phyloP scores from a whole-genome alignment of 176 grass and related monocot genomes.

The Oryza brachyantha region DNA sequence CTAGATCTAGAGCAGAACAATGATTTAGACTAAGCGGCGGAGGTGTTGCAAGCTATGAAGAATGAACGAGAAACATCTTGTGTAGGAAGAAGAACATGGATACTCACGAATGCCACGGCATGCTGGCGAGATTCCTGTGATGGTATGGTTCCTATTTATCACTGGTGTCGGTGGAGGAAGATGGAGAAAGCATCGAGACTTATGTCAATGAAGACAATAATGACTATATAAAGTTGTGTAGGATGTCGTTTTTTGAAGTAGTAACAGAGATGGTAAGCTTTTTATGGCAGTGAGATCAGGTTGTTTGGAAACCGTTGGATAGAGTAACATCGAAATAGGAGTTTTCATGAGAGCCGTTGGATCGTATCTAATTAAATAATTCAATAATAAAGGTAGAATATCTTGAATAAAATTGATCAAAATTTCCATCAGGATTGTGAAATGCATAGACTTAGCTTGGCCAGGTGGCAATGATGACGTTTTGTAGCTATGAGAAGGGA shows the following conservation, averaged over 20 bases:
- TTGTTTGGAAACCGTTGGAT: neutral
- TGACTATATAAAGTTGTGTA: neutral
- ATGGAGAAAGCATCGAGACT: neutral
- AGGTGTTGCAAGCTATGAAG: neutral
- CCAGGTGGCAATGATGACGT: neutral
- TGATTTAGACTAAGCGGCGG: accelerated
- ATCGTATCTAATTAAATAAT: neutral
- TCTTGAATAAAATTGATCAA: neutral
- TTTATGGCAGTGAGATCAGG: neutral
- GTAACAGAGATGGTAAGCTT: neutral
- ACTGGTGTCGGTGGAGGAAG: neutral
- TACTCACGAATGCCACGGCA: neutral
- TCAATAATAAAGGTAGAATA: neutral
- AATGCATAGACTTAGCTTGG: neutral
- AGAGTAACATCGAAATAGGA: neutral
- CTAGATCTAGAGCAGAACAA: neutral
- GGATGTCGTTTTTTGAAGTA: neutral
- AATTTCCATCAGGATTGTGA: neutral
- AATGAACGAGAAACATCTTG: neutral
- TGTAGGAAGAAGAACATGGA: neutral
- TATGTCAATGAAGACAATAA: neutral
- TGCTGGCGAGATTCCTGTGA: neutral
- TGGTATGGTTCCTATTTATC: neutral
- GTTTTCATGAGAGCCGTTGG: neutral
- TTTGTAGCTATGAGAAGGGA: neutral